Evolutionary conservation across 2,329 filamentous ascomycete genomes (phyloP), one percentile per base, ranked within the genome.

Genomic region (Exophiala viscosa): DNA sequence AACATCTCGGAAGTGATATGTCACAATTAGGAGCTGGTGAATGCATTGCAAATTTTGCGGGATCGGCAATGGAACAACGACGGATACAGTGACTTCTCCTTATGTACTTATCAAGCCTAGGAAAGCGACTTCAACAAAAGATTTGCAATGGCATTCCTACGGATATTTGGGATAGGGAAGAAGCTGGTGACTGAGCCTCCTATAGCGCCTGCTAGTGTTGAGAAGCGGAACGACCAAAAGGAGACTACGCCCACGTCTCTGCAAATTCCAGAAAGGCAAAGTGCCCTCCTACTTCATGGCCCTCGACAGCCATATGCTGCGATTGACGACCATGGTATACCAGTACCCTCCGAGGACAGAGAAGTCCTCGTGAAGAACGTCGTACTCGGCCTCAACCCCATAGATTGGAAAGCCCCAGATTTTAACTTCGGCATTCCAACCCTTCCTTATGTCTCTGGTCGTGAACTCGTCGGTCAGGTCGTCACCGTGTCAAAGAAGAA

Each of bases 361-460:
- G 58, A 60, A 49, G 18, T 61, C 15, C 48, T 61, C 2, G 59
- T 61, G 31, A 48, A 50, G 13, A 58, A 50, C 23, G 41, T 39
- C 28, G 48, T 48, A 10, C 84, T 88, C 60, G 86, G 87, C 0
- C 70, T 90, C 34, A 90, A 90, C 62, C 87, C 87, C 0, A 86
- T 90, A 50, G 87, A 88, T 65, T 88, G 83, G 83, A 87, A 87
- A 71, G 56, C 56, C 45, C 56, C 56, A 52, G 86, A 86, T 62
- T 89, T 80, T 64, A 84, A 83, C 57, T 89, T 88, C 64, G 84
- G 81, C 31, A 81, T 88, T 43, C 85, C 86, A 0, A 72, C 74
- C 8, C 73, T 88, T 9, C 86, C 86, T 2, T 88, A 83, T 68
- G 78, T 88, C 23, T 82, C 84, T 23, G 85, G 86, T 1, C 77